These are phyloP conservation scores for Crithidia expoeki DNA, from an alignment of 208 protist genomes.

Conservation along the genomic window DNA sequence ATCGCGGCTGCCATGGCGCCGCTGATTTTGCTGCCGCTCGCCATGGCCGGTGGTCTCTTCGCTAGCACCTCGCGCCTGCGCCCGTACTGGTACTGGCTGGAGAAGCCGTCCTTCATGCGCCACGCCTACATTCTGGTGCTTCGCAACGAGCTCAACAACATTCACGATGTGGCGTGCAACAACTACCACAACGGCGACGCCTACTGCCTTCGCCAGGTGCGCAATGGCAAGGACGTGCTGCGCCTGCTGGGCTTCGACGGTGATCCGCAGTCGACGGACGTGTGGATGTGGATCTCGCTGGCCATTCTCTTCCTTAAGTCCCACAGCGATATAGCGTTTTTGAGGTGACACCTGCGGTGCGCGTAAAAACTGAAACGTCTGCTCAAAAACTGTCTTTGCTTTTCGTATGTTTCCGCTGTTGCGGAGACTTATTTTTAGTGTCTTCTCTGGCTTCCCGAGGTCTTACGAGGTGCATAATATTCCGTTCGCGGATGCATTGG, in stretches of 20 bases:
- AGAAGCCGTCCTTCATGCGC: slow-evolving; percentile 77
- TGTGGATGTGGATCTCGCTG: slow-evolving; percentile 73
- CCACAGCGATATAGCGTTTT: no score
- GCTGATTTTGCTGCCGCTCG: slow-evolving; percentile 65
- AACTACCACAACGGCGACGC: slow-evolving; percentile 35
- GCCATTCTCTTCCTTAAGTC: slow-evolving; percentile 54
- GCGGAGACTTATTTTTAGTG: no score
- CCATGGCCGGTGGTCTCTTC: slow-evolving; percentile 65
- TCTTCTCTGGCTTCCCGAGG: no score
- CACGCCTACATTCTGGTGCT: slow-evolving; percentile 66
- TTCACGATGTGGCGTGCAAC: slow-evolving; percentile 32
- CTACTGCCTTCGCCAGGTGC: slow-evolving; percentile 53
- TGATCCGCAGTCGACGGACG: slow-evolving; percentile 47
- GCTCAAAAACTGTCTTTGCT: no score
- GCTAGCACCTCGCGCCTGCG: slow-evolving; percentile 65
- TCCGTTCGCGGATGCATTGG: no score
- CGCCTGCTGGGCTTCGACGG: slow-evolving; percentile 53
- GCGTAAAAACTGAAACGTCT: no score
- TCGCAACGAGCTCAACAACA: slow-evolving; percentile 66
- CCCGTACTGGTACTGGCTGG: slow-evolving; percentile 83
- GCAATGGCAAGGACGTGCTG: slow-evolving; percentile 61
- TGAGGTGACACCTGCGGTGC: no score
- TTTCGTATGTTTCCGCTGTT: no score
- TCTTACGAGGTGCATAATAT: no score
- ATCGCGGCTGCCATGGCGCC: slow-evolving; percentile 54